Base-by-base conservation (phyloP, 1,284 basidiomycete genomes). In the Xerocomus amazonicus region DNA sequence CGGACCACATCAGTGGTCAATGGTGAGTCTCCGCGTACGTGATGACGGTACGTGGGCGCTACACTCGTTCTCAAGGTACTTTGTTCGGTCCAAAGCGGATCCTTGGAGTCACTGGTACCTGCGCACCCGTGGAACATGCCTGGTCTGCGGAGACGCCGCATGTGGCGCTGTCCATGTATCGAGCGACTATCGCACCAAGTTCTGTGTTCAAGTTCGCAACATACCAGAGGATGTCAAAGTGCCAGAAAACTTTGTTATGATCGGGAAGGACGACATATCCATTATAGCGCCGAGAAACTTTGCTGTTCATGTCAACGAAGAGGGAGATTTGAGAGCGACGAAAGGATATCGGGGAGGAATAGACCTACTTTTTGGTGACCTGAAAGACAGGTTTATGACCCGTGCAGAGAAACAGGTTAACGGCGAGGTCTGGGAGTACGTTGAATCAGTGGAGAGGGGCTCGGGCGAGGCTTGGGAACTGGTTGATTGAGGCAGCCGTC, bases 61-160 rank as follows among this genome's bases (percentile, higher is more conserved):
- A 31, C 8, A 13, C 31, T 37, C 5, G 7, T 37, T 37, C 13
- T 28, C 5, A 47, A 47, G 46, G 46, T 47, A 47, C n/a, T 47
- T 41, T 26, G n/a, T 47, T 34, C 39, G 33, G 8, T 35, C 46
- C 1, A 26, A 47, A 29, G 12, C 26, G 0, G 46, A 47, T 12
- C 39, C 39, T 3, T 14, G 3, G 1, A 47, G 38, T n/a, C 26
- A 47, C 46, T 47, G 46, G 46, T 47, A 47, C 16, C 17, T 47
- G 9, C 14, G 32, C 13, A 29, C 14, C 23, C 27, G 17, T n/a
- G 39, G 46, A 3, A 14, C n/a, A 6, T 47, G 46, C 12, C 32
- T 35, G 6, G 33, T 47, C 33, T 47, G 46, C 9, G 46, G 33
- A 9, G 38, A 13, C 9, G 10, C 10, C 4, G 9, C 9, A 7